These are phyloP conservation scores for Solanum hybrid DNA, from an alignment of 305 asterid genomes.

Conservation along the genomic window DNA sequence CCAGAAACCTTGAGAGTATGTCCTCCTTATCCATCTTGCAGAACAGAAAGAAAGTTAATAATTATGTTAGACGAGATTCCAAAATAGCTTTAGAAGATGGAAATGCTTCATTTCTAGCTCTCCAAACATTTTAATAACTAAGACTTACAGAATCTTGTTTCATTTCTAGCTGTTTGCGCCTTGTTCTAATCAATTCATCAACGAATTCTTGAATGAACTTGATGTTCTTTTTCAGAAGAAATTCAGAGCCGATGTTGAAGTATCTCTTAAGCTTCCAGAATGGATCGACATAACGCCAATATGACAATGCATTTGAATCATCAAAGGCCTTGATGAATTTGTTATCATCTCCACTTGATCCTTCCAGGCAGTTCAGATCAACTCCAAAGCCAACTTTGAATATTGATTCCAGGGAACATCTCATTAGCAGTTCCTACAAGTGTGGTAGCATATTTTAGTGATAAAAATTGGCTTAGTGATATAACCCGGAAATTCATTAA, in stretches of 20 bases:
- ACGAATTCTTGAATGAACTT: conserved; percentile 39
- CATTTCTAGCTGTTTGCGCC: conserved; percentile 33
- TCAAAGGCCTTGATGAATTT: conserved; percentile 58
- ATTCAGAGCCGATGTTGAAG: conserved; percentile 50
- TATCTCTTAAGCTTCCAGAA: conserved; percentile 51
- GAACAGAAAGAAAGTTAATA: neutral
- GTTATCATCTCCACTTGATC: conserved; percentile 37
- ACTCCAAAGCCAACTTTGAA: conserved; percentile 80
- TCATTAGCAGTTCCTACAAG: conserved; percentile 56
- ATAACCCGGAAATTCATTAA: neutral
- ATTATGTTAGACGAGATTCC: neutral
- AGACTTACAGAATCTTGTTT: conserved; percentile 22
- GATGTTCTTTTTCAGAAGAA: conserved; percentile 47
- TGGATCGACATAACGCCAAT: conserved; percentile 61
- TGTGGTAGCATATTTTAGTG: neutral
- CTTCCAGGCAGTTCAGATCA: conserved; percentile 45
- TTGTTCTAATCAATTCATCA: conserved; percentile 39
- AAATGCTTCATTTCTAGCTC: neutral
- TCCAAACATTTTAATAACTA: neutral
- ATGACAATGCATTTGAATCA: conserved; percentile 50
- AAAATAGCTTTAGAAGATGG: neutral
- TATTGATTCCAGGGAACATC: conserved; percentile 59
- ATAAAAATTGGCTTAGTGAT: neutral
- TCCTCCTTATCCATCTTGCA: conserved; percentile 54
- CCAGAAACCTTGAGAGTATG: conserved; percentile 57